These are phyloP conservation scores for Hypocreales sp. DNA, from an alignment of 2,329 filamentous ascomycete species.

Conservation along the genomic window DNA sequence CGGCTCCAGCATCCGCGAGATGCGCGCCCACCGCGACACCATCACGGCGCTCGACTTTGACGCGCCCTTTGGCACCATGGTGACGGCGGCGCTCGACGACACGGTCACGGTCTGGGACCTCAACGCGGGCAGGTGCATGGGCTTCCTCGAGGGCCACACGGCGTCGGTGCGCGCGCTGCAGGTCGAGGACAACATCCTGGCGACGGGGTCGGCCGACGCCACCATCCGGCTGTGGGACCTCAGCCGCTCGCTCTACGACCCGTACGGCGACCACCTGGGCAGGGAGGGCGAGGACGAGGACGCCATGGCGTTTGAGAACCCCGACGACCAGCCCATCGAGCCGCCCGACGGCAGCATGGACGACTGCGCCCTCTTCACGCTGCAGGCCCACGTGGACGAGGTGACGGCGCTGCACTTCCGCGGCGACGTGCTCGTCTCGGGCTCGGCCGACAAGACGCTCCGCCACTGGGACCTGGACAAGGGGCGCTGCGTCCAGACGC, in stretches of 20 bases:
- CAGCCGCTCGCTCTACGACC: slow-evolving; percentile 72
- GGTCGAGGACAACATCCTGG: slow-evolving; percentile 88
- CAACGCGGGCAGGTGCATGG: slow-evolving; percentile 83
- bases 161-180: slow-evolving; percentile 87
- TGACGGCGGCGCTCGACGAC: slow-evolving; percentile 84
- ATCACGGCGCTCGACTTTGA: slow-evolving; percentile 93
- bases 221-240: slow-evolving; percentile 93
- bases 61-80: slow-evolving; percentile 89
- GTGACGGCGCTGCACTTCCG: slow-evolving; percentile 88
- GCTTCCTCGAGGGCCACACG: slow-evolving; percentile 81
- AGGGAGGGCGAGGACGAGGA: slow-evolving; percentile 47
- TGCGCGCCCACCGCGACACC: slow-evolving; percentile 75
- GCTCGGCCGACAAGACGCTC: slow-evolving; percentile 91
- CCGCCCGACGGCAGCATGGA: slow-evolving; percentile 67
- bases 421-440: slow-evolving; percentile 80
- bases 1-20: slow-evolving; percentile 73
- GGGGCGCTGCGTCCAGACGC: slow-evolving; percentile 91
- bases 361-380: slow-evolving; percentile 76
- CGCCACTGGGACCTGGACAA: slow-evolving; percentile 96
- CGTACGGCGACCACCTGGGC: slow-evolving; percentile 44
- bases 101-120: slow-evolving; percentile 93
- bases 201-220: slow-evolving; percentile 87
- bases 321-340: slow-evolving; percentile 51
- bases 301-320: slow-evolving; percentile 57
- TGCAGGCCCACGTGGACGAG: slow-evolving; percentile 84